A percentile compares a stretch with the other conserved stretches of the same genome.
These are phyloP conservation scores for Wallacemonas sp. DNA, from an alignment of 208 protist genomes.

Conservation along the genomic window DNA sequence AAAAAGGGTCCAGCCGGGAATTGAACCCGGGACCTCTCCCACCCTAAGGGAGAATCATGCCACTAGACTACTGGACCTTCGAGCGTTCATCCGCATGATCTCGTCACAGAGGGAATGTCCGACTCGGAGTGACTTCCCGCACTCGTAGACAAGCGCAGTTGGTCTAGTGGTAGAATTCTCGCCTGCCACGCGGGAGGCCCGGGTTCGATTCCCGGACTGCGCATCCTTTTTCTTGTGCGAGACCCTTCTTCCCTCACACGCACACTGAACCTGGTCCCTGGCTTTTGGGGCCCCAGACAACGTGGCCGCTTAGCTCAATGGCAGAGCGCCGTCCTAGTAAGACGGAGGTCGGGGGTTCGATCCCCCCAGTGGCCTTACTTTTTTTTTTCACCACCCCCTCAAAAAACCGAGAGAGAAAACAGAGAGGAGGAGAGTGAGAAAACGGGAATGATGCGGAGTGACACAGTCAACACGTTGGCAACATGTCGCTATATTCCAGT, in stretches of 20 bases:
- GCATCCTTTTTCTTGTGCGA: slow-evolving; percentile 50
- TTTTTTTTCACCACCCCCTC: slow-evolving; percentile 25
- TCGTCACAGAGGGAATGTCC: background rate
- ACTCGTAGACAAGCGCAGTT: slow-evolving; percentile 65
- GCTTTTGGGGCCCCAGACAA: background rate
- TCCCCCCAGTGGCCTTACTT: slow-evolving; percentile 86
- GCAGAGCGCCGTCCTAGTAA: slow-evolving; percentile 92
- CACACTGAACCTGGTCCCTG: background rate
- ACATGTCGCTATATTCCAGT: too few species aligned
- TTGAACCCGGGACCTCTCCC: slow-evolving; percentile 90
- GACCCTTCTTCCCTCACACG: background rate
- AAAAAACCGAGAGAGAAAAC: slow-evolving; percentile 14
- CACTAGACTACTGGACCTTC: slow-evolving; percentile 91
- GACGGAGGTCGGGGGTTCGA: slow-evolving; percentile 93
- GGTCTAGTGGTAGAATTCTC: slow-evolving; percentile 95
- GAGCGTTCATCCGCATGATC: background rate
- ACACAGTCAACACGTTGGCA: too few species aligned
- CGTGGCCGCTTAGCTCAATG: slow-evolving; percentile 91
- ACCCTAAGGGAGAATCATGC: slow-evolving; percentile 93
- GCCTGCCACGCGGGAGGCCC: slow-evolving; percentile 92
- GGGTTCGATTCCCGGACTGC: slow-evolving; percentile 94
- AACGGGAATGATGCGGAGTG: background rate
- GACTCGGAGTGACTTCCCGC: background rate
- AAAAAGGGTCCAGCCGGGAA: slow-evolving; percentile 83
- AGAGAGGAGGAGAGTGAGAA: background rate